Base-by-base conservation (phyloP, 179 eudicot species). In the Silene vulgaris region DNA sequence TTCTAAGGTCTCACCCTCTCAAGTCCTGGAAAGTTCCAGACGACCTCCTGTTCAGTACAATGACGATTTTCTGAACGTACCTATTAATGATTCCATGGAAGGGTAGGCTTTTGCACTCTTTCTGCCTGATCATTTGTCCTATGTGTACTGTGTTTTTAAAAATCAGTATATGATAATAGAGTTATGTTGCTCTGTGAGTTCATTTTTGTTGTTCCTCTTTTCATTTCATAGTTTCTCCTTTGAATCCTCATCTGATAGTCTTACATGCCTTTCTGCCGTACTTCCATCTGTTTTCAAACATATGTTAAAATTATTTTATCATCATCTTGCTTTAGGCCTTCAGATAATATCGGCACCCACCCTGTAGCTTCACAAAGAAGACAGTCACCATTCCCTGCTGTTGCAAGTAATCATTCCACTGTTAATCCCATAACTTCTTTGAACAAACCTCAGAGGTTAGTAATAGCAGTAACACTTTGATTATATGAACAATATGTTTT, bases 31-130 rank as follows among this genome's bases (percentile, higher is more conserved):
- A 72, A 75, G 77, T 30, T 75, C 72, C 43, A 70, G 80, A 68
- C 45, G 76, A 54, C 75, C 81, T 78, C 76, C 79, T 72, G 69
- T 82, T 72, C 80, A 73, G 29, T 78, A 79, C 40, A 60, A 14
- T 6, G 85, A 82, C 0, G 85, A 79, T 19, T 78, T 82, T 72
- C 54, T 79, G 23, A 50, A 20, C 28, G 50, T 79, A 50, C 77
- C 82, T 12, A 35, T 26, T 62, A 73, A 20, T 60, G 72, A 61
- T 75, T 43, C 65, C 62, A 29, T 50, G 50, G 82, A 61, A 72
- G 35, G 82, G 85, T 79, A 72, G 76, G 76, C 16, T 72, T 45
- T 69, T 72, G 45, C 45, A 23, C 20, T 69, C 32, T 12, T 69
- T 69, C 30, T 45, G 30, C 48, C 35, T 30, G 6, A 72, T 56